Evolutionary conservation across 805 yeast genomes (phyloP), one percentile per base, ranked within the genome.

Genomic region (Nakazawaea anatomiae): DNA sequence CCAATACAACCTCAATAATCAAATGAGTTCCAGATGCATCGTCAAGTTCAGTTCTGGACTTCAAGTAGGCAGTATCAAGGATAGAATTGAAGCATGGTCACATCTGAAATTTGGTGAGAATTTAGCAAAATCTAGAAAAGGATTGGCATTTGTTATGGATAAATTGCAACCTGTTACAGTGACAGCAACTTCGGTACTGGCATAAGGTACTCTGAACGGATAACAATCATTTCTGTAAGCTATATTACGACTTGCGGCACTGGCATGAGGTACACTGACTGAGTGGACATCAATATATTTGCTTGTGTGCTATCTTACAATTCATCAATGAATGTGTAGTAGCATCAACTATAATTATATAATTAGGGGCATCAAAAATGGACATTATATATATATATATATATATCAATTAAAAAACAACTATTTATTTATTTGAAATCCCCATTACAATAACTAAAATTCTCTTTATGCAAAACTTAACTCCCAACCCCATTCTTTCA

Each of bases 61-160:
- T 59, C 77, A 72, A 49, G 71, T 74, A 4, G 68, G 71, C 52
- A 86, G 87, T 1, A 73, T 91, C 57, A 85, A 80, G 60, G 80
- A 82, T 60, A 74, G 83, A 55, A 87, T 91, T 48, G 98, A 91
- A 66, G 73, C 74, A 35, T 89, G 96, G 96, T 82, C 95, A 31
- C 82, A 79, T 59, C 74, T 73, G 25, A 78, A 77, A 63, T 89
- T 91, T 63, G 73, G 79, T 44, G 83, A 83, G 50, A 87, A 89
- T 62, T 70, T 87, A 54, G 70, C 66, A 48, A 80, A 79, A 56
- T 81, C 90, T 14, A 76, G 88, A 55, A 70, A 77, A 55, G 96
- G 96, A 3, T 77, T 91, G 76, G 71, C 79, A 47, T 80, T 78
- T 64, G 97, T 89, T 18, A 86, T 91, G 89, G 80, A 82, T 55